Evolutionary conservation across 139 green algal species (phyloP), one percentile per base, ranked within the genome.

Genomic region (Chlamydomonas incerta): DNA sequence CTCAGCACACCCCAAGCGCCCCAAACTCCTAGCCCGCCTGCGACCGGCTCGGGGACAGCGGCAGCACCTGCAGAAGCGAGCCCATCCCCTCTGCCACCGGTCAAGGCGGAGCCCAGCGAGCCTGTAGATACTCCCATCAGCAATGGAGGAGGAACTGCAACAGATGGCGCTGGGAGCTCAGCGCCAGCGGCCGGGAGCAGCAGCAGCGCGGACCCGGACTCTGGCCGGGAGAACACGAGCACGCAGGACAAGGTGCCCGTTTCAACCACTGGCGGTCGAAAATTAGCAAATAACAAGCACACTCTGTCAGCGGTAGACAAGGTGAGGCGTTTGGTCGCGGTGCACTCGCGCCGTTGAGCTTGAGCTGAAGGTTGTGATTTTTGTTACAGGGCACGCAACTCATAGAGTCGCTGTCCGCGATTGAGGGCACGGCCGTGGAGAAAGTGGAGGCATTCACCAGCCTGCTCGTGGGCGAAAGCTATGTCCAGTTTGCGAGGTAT

Each of bases 381-480:
- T 17, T 63, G 23, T 11, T 52, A 4, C 83, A 88, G 83, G 83
- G 83, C 13, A 88, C 83, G 13, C 72, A 88, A 34, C 35, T 88
- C 5, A 88, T 88, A 37, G 83, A 88, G 37, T 83, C 72, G 11
- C 41, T 88, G 6, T 88, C 83, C 13, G 83, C 75, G 34, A 88
- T 88, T 80, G 83, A 88, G 37, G 83, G 83, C 10, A 88, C 83
- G 4, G 73, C 83, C 1, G 76, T 88, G 9, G 83, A 88, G n/a
- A 88, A 88, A 26, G 83, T 88, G 24, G 83, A 88, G n/a, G 83
- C 83, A 2, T 88, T 88, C 52, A 88, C 83, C 15, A 88, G 70
- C 37, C 52, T 88, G 10, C 74, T 88, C 31, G 76, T 88, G 29
- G 52, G 37, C 33, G 83, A 88, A 31, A 79, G 67, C 52, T 88